Evolutionary conservation across 352 stramenopile species (phyloP).

Genomic region (Thraustotheca clavata): DNA sequence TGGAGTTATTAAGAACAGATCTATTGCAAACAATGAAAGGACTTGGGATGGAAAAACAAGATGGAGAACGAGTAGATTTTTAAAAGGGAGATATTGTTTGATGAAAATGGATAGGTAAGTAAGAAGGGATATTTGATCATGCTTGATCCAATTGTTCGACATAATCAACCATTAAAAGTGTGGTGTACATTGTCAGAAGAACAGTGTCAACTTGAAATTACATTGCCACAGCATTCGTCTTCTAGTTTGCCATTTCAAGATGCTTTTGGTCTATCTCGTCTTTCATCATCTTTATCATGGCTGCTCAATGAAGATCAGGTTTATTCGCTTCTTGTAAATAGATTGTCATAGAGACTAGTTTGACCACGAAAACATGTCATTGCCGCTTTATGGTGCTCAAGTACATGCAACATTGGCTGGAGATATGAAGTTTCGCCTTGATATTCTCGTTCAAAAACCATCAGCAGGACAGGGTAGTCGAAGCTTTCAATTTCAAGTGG

Average conservation of each 20-base stretch:
- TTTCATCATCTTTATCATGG: constrained; percentile 45
- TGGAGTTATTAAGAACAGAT: constrained; percentile 32
- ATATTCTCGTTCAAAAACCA: background rate
- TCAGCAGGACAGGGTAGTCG: background rate
- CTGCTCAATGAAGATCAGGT: constrained; percentile 33
- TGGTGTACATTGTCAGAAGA: constrained; percentile 53
- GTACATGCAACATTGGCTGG: background rate
- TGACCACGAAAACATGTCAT: background rate
- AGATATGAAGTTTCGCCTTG: background rate
- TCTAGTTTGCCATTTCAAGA: background rate
- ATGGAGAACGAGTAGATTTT: constrained; percentile 26
- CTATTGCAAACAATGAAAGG: constrained; percentile 35
- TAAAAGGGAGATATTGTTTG: background rate
- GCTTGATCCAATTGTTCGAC: constrained; percentile 6
- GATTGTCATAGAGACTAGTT: background rate
- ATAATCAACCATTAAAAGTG: constrained; percentile 29
- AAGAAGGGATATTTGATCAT: background rate
- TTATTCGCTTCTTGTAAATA: constrained; percentile 19
- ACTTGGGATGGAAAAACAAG: constrained; percentile 52
- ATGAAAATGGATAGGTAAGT: background rate
- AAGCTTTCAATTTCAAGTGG: constrained; percentile 31
- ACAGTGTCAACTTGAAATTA: constrained; percentile 47
- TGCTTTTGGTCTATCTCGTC: background rate
- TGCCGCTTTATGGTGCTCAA: background rate
- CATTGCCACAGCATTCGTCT: constrained; percentile 25